Conservation (phyloP, 441 rosid species). For the Bruguiera hainesii region DNA sequence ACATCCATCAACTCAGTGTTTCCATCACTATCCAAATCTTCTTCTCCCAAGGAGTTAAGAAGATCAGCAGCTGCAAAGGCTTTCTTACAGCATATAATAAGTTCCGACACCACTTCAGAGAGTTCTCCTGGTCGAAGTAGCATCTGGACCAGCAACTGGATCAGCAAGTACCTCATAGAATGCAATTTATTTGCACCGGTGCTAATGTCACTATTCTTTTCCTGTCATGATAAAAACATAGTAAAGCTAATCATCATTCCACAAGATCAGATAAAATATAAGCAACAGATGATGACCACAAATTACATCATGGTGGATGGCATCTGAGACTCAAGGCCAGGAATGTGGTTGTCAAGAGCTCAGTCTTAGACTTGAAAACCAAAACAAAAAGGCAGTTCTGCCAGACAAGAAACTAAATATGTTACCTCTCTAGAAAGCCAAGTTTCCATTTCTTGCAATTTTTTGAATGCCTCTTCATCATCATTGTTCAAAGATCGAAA, state of each 20-base stretch:
- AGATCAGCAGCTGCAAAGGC: conserved; percentile 53
- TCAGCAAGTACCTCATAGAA: conserved; percentile 72
- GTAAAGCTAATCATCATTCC: conserved; percentile 6
- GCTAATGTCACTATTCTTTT: conserved; percentile 49
- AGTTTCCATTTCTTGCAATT: conserved; percentile 67
- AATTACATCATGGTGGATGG: background rate
- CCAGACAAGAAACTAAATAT: background rate
- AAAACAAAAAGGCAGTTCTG: background rate
- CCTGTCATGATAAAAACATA: conserved; percentile 46
- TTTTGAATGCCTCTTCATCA: conserved; percentile 69
- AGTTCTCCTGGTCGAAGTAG: conserved; percentile 88
- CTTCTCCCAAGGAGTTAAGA: conserved; percentile 55
- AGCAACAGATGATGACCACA: background rate
- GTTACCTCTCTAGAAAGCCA: conserved; percentile 70
- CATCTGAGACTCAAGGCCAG: background rate
- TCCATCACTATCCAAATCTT: conserved; percentile 52
- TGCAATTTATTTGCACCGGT: conserved; percentile 48
- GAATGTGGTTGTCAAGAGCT: background rate
- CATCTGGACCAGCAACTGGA: conserved; percentile 81
- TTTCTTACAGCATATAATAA: conserved; percentile 81
- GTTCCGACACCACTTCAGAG: conserved; percentile 67
- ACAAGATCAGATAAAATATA: conserved; percentile 1
- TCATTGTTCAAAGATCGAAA: conserved; percentile 71
- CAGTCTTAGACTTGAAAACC: background rate
- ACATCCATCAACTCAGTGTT: conserved; percentile 82